phyloP scores from a whole-genome alignment of 257 asterid species.

The Nicotiana knightiana region DNA sequence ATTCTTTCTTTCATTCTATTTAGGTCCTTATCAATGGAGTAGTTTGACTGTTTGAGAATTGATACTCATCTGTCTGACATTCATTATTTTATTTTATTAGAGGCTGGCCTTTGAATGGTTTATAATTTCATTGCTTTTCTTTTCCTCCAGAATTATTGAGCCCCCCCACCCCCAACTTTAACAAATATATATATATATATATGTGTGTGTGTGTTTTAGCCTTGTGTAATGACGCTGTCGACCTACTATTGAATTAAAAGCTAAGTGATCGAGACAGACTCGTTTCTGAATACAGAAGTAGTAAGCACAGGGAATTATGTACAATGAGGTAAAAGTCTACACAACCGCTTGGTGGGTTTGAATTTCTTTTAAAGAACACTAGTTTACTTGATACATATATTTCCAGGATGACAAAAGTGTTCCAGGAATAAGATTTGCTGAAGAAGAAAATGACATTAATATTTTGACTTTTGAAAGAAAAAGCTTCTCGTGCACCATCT shows the following conservation, averaged over 20 bases:
- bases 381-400: neutral
- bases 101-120: too few relatives aligned
- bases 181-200: too few relatives aligned
- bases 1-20: too few relatives aligned
- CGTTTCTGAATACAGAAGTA: too few relatives aligned
- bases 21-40: too few relatives aligned
- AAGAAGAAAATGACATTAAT: neutral
- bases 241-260: neutral
- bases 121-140: neutral
- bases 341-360: neutral
- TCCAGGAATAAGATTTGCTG: neutral
- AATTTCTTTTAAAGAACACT: neutral
- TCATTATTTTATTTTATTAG: too few relatives aligned
- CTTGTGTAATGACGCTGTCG: neutral
- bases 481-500: neutral
- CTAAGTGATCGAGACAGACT: neutral
- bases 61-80: too few relatives aligned
- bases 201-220: too few relatives aligned
- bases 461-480: neutral
- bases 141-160: neutral
- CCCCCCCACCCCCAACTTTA: too few relatives aligned
- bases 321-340: neutral
- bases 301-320: too few relatives aligned
- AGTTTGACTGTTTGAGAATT: too few relatives aligned
- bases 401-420: neutral